Conservation (phyloP, 148 eudicot species). For the Vaccinium darrowii region DNA sequence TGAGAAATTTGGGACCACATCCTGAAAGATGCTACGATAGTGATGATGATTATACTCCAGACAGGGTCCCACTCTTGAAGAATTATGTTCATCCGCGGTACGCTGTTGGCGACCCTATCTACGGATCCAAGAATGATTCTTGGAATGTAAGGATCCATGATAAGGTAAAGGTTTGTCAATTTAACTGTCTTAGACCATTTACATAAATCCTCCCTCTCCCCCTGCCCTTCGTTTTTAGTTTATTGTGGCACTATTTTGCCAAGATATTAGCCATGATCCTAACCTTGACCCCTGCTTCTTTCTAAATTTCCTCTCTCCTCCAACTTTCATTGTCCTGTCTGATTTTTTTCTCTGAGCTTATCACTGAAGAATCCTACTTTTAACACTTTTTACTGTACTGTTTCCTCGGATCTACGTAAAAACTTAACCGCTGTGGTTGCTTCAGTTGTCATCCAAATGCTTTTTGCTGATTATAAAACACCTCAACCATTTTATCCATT, state of each 20-base stretch:
- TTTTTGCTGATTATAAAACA: neutral
- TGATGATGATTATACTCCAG: conserved; percentile 72
- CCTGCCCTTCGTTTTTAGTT: neutral
- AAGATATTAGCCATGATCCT: neutral
- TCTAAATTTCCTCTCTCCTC: neutral
- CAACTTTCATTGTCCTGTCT: neutral
- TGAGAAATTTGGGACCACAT: conserved; percentile 73
- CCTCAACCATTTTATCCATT: too few relatives aligned
- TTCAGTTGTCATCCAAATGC: too few relatives aligned
- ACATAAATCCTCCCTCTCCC: neutral
- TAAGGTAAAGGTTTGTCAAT: conserved; percentile 23
- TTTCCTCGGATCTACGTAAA: neutral
- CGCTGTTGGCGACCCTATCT: conserved; percentile 42
- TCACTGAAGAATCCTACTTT: neutral
- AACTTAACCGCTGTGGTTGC: neutral
- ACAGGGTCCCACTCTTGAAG: conserved; percentile 71
- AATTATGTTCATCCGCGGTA: conserved; percentile 50
- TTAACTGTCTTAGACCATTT: neutral
- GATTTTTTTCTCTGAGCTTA: neutral
- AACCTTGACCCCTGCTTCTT: neutral
- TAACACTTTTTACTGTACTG: neutral
- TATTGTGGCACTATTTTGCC: neutral
- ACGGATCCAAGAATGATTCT: conserved; percentile 39
- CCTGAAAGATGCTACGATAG: conserved; percentile 62
- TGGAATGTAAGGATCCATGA: conserved; percentile 36